Evolutionary conservation across 2,329 filamentous ascomycete species (phyloP), one percentile per base, ranked within the genome.

Genomic region (Aspergillus sp.): DNA sequence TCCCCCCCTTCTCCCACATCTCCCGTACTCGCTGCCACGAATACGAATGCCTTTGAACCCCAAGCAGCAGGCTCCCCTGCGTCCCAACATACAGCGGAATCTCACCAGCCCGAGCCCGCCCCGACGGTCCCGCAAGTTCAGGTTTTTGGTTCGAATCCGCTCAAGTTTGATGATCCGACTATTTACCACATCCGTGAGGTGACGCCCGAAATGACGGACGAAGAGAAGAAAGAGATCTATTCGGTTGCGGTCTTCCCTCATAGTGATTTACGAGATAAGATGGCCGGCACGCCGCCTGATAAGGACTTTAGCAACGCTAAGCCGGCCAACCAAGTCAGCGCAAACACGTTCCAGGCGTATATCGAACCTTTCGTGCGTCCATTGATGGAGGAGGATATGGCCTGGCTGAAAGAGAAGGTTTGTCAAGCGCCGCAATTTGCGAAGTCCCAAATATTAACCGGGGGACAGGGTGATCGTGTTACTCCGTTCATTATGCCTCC

Each of bases 281-380:
- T 94, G 53, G 86, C 91, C 7, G 93, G 93, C 42, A 83, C 86
- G 35, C 86, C 90, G 1, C 91, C 93, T 1, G 90, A 97, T 66
- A 89, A 88, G 64, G 93, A 98, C 70, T 97, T 96, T 61, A 96
- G 88, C 63, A 94, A 82, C 62, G 85, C 88, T 32, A 98, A 97
- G 64, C 89, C 91, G 4, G 83, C 84, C 19, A 94, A 91, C 59
- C 93, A 98, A 72, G 93, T 97, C 65, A 90, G 86, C 64, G 93
- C 93, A 54, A 85, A 82, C 47, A 95, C 91, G 1, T 98, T 98
- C 67, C 84, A 86, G n/a, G 83, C 86, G 4, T 95, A 93, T 62
- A 79, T 94, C 46, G 93, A 98, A 53, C 88, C 90, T 0, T 97
- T 87, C 70, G 93, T 96, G 54, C 81, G 91, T 4, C 82, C 86